These are phyloP conservation scores for Vicia faba DNA, from an alignment of 306 rosid genomes.

Conservation along the genomic window DNA sequence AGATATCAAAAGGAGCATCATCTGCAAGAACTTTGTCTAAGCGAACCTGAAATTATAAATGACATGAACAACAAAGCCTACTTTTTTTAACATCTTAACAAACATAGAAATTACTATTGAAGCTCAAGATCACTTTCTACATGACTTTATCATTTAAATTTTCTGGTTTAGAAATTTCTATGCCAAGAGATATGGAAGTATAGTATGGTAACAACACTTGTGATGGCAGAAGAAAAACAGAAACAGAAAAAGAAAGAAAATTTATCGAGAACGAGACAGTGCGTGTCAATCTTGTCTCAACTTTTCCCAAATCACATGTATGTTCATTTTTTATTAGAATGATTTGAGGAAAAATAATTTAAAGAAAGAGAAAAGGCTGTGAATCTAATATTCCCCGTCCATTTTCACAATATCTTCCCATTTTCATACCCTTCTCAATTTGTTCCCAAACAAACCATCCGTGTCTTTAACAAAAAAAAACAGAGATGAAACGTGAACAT, in stretches of 20 bases:
- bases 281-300: neutral
- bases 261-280: neutral
- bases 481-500: constrained; percentile 16
- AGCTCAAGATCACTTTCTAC: neutral
- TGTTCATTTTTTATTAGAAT: neutral
- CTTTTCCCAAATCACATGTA: neutral
- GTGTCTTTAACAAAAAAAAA: neutral
- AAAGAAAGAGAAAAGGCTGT: neutral
- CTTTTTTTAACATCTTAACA: constrained; percentile 23
- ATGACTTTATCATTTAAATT: neutral
- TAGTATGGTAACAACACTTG: constrained; percentile 12
- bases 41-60: constrained; percentile 59
- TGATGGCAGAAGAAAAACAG: neutral
- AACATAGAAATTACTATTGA: neutral
- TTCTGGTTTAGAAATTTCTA: neutral
- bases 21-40: constrained; percentile 82
- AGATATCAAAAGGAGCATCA: constrained; percentile 86
- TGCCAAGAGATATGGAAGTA: neutral
- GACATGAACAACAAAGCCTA: constrained; percentile 18
- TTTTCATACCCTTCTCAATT: constrained; percentile 1
- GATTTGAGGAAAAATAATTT: neutral
- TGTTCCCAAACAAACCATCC: constrained; percentile 14
- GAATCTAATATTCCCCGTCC: constrained; percentile 7
- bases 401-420: constrained; percentile 4
- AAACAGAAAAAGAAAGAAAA: neutral